phyloP scores from a whole-genome alignment of 2,329 filamentous ascomycete genomes.

The Pseudogymnoascus sp. region DNA sequence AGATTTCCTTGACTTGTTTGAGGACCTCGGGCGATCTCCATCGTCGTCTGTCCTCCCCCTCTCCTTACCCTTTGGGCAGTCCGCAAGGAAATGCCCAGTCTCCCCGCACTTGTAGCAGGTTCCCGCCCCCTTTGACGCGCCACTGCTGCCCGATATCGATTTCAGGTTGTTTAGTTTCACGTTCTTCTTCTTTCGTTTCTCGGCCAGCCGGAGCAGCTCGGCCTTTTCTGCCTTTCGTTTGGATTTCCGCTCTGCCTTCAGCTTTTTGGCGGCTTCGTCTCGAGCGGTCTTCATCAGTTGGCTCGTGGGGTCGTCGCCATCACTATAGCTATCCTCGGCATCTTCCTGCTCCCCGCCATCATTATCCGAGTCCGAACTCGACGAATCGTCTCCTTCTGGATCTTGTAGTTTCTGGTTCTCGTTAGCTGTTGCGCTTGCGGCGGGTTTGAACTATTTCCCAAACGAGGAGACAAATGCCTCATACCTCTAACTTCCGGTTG shows the following conservation, averaged over 20 bases:
- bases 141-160: slow-evolving; percentile 49
- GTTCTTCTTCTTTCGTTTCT: slow-evolving; percentile 56
- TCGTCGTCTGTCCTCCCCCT: slow-evolving; percentile 11
- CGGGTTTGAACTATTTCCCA: not conserved
- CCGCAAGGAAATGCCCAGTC: slow-evolving; percentile 49
- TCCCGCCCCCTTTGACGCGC: slow-evolving; percentile 28
- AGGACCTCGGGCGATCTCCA: slow-evolving; percentile 6
- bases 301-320: slow-evolving; percentile 33
- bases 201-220: slow-evolving; percentile 44
- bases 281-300: slow-evolving; percentile 38
- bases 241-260: slow-evolving; percentile 36
- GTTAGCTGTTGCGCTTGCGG: slow-evolving; percentile 24
- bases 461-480: not conserved
- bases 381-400: slow-evolving; percentile 28
- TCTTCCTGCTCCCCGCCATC: slow-evolving; percentile 25
- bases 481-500: slow-evolving; percentile 32
- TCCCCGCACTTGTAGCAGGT: slow-evolving; percentile 55
- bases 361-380: slow-evolving; percentile 31
- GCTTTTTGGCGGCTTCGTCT: slow-evolving; percentile 36
- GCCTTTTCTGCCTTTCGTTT: slow-evolving; percentile 42
- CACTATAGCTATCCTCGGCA: slow-evolving; percentile 27
- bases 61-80: slow-evolving; percentile 42
- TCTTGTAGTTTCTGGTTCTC: slow-evolving; percentile 32
- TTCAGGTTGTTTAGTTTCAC: slow-evolving; percentile 56
- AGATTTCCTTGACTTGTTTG: slow-evolving; percentile 5